A percentile compares a stretch with the other conserved stretches of the same genome.
phyloP scores from a whole-genome alignment of 2,329 filamentous ascomycete genomes.

The Lachnum nothofagi region DNA sequence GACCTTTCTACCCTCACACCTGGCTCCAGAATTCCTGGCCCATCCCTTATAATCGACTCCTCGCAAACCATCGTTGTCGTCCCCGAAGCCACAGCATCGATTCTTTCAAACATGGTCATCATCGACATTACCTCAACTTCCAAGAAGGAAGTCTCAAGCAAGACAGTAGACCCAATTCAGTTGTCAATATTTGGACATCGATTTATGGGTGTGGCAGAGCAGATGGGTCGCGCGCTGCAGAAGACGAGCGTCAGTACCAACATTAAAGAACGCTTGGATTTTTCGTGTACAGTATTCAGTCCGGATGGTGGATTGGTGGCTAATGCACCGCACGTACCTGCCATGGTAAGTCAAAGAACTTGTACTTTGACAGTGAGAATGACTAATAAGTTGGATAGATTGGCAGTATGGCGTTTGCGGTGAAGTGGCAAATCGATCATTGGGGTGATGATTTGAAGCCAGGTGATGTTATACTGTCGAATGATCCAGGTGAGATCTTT shows the following conservation, averaged over 20 bases:
- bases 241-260: slow-evolving; percentile 59
- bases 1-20: slow-evolving; percentile 46
- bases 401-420: slow-evolving; percentile 31
- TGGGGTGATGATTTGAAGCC: slow-evolving; percentile 70
- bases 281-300: slow-evolving; percentile 74
- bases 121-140: slow-evolving; percentile 55
- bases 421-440: slow-evolving; percentile 68
- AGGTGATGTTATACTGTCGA: slow-evolving; percentile 74
- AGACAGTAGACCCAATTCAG: slow-evolving; percentile 54
- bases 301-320: slow-evolving; percentile 67
- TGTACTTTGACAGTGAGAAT: not conserved
- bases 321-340: slow-evolving; percentile 69
- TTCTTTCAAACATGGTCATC: slow-evolving; percentile 74
- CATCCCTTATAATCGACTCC: slow-evolving; percentile 78
- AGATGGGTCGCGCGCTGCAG: slow-evolving; percentile 71
- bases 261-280: slow-evolving; percentile 69
- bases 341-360: not conserved
- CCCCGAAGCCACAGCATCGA: slow-evolving; percentile 61
- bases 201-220: slow-evolving; percentile 78
- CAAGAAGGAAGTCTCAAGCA: not conserved
- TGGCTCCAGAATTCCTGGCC: slow-evolving; percentile 46
- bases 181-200: slow-evolving; percentile 72
- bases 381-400: not conserved
- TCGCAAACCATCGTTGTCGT: slow-evolving; percentile 88
- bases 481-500: slow-evolving; percentile 55